phyloP scores from a whole-genome alignment of 163 green algal genomes.

The Chloromonas sp. region DNA sequence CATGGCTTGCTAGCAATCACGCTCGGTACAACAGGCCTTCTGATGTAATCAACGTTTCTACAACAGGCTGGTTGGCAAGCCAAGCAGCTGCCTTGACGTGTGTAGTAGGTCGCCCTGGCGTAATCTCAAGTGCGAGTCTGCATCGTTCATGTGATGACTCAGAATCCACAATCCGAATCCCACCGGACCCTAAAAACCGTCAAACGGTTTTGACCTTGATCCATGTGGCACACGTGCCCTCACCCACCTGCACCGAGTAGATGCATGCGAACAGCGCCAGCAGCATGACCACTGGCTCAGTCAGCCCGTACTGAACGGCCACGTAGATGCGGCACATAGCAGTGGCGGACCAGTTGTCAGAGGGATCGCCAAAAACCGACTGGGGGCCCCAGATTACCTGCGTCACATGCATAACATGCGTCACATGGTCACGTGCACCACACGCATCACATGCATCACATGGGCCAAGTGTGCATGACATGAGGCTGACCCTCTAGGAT shows the following conservation, averaged over 20 bases:
- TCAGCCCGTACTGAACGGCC: slow-evolving; percentile 37
- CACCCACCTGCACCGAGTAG: slow-evolving; percentile 24
- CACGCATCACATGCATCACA: no score
- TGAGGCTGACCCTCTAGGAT: no score
- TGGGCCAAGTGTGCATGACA: no score
- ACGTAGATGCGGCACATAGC: slow-evolving; percentile 38
- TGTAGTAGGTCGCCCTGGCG: not conserved
- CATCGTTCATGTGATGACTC: not conserved
- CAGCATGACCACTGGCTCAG: slow-evolving; percentile 42
- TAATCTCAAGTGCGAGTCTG: not conserved
- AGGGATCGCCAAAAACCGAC: slow-evolving; percentile 15
- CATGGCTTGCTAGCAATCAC: no score
- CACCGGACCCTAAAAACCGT: no score
- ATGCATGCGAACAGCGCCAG: slow-evolving; percentile 45
- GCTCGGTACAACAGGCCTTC: no score
- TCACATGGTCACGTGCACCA: no score
- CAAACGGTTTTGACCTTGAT: no score
- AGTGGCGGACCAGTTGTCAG: not conserved
- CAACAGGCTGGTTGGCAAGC: not conserved
- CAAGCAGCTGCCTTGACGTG: not conserved
- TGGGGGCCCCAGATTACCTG: slow-evolving; percentile 24
- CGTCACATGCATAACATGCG: not conserved
- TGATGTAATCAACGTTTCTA: no score
- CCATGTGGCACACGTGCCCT: not conserved
- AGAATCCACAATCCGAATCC: not conserved